Base-by-base conservation (phyloP, 352 stramenopile genomes). In the Pythium brassicae region DNA sequence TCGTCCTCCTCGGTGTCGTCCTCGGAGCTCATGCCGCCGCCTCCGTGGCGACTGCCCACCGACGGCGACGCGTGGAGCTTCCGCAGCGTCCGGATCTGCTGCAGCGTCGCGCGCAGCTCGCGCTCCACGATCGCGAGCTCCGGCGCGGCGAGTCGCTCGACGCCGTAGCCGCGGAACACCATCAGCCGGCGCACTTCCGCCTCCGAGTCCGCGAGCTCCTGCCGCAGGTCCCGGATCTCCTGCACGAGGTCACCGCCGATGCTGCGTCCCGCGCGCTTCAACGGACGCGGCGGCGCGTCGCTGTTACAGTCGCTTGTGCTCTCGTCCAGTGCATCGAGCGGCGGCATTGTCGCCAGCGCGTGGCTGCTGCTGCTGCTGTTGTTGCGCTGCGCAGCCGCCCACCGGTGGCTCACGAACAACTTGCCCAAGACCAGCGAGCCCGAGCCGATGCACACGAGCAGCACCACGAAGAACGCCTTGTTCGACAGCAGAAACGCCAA, bases 131-230 rank as follows among this genome's bases (percentile, higher is more conserved):
- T 56, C 14, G 76, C 66, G 20, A 92, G 63, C 52, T 89, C 72
- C 8, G 72, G 63, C 0, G 57, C 45, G 9, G 61, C 44, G 34
- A 92, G 66, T 10, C 57, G 53, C 37, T 92, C 80, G 42, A 92
- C 72, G n/a, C 78, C 78, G 62, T 88, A 92, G 40, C 79, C 83
- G 22, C 82, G 81, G 47, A 83, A 77, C 25, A 89, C 52, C 83
- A 92, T 92, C 3, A 92, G 68, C 20, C 72, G 69, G 15, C 71
- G 79, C 34, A 91, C 82, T 55, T 92, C 83, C 9, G 72, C 65
- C 51, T 92, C 83, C 48, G 76, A 87, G 59, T 92, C 83, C n/a
- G 71, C 71, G 34, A 92, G 61, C 27, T 92, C 83, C 51, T 90
- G 80, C 11, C 78, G 76, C 44, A 92, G 65, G 47, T 92, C 65